Base-by-base conservation (phyloP, 2,329 filamentous ascomycete genomes). In the Pseudopyrenochaeta lycopersici region DNA sequence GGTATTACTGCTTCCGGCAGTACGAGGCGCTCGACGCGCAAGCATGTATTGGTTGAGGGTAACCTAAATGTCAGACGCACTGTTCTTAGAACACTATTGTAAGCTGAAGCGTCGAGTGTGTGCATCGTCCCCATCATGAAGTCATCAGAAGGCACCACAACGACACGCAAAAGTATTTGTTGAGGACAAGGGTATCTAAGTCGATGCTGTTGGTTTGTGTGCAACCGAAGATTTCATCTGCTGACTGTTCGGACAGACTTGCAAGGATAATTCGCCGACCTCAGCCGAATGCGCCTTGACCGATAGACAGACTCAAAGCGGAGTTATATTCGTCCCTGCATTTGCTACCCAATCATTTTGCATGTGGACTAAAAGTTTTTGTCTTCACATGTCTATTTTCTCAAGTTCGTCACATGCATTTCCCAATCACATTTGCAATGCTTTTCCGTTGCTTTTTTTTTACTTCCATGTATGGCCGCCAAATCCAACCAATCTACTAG, bases 311-410 rank as follows among this genome's bases (percentile, higher is more conserved):
- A 20, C 17, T 7, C 35, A 38, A 17, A 3, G 12, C 2, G n/a
- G 12, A 21, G 14, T 23, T 43, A 15, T 6, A 11, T 23, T 11
- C 15, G 29, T 30, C 15, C 4, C 27, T 27, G 41, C 41, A 36
- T 45, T n/a, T 45, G 42, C 42, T 23, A 45, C 31, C 42, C 31
- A 36, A 36, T 27, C 31, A 21, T 35, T 36, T 27, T 9, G 23
- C 18, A 27, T 30, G 23, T 20, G 27, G 17, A 7, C 15, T 1
- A 5, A 2, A 12, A 20, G 14, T 14, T 14, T 21, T 39, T 11
- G 12, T 39, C 11, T 27, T 27, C 23, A 27, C 9, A 39, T 39
- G 9, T 23, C 21, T 15, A 1, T 23, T 14, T 23, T 12, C 18
- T 39, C 36, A 12, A 7, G n/a, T 39, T 23, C 2, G 36, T 9